A percentile compares a stretch with the other conserved stretches of the same genome.
phyloP scores from a whole-genome alignment of 192 early-diverging fungal genomes.

The Coemansia erecta region DNA sequence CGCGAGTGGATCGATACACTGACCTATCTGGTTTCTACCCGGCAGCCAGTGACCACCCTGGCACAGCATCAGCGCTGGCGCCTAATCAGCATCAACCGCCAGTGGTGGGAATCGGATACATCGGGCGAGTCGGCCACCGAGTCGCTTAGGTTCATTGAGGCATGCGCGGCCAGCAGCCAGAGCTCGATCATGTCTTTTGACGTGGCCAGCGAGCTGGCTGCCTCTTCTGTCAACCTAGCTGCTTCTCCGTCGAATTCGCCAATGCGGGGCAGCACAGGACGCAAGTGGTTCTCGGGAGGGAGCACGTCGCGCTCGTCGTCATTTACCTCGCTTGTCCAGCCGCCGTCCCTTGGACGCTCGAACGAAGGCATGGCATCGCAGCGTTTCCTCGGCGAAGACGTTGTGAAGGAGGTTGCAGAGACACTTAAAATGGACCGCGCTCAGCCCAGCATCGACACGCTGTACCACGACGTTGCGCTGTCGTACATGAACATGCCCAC shows the following conservation, averaged over 20 bases:
- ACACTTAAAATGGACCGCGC: slow-evolving; percentile 20
- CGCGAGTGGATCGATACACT: slow-evolving; percentile 46
- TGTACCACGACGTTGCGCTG: slow-evolving; percentile 33
- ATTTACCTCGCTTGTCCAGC: neutral
- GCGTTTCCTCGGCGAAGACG: slow-evolving; percentile 13
- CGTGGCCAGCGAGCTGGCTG: neutral
- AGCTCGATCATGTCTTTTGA: neutral
- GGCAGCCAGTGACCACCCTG: slow-evolving; percentile 29
- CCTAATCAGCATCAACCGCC: slow-evolving; percentile 38
- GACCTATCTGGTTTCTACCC: slow-evolving; percentile 25
- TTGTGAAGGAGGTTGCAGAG: slow-evolving; percentile 13
- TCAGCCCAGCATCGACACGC: slow-evolving; percentile 27
- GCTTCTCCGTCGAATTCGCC: neutral
- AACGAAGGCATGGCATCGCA: slow-evolving; percentile 2
- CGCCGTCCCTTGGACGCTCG: neutral
- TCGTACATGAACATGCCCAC: slow-evolving; percentile 12
- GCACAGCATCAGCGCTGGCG: slow-evolving; percentile 43
- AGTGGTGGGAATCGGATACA: slow-evolving; percentile 45
- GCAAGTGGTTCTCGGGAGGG: slow-evolving; percentile 22
- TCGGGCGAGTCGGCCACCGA: slow-evolving; percentile 45
- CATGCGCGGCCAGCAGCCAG: neutral
- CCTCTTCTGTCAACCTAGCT: neutral
- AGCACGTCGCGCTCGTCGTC: slow-evolving; percentile 3
- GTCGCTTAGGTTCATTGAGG: slow-evolving; percentile 29
- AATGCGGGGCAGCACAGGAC: neutral